Conservation (phyloP, 768 basidiomycete genomes). For the Coprinopsis sp. region DNA sequence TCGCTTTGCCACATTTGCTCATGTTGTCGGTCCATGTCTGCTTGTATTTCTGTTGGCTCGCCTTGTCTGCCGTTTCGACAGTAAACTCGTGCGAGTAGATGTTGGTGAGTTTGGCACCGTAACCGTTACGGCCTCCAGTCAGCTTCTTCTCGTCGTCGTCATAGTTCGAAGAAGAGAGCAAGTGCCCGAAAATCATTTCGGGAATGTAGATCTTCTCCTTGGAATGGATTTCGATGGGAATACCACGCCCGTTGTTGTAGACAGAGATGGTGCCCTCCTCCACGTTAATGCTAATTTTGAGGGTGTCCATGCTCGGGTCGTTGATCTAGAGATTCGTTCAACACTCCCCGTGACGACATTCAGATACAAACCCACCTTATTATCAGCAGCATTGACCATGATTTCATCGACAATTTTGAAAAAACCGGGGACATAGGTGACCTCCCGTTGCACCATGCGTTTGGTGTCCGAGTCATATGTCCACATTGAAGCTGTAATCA, state of each 20-base stretch:
- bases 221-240: slow-evolving; percentile 93
- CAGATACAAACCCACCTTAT: slow-evolving; percentile 66
- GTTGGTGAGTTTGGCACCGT: slow-evolving; percentile 96
- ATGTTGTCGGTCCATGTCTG: slow-evolving; percentile 96
- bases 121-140: slow-evolving; percentile 97
- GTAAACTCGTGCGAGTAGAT: slow-evolving; percentile 97
- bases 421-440: slow-evolving; percentile 93
- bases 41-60: slow-evolving; percentile 82
- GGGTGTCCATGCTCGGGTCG: slow-evolving; percentile 82
- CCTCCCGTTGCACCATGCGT: slow-evolving; percentile 77
- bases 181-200: slow-evolving; percentile 93
- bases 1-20: slow-evolving; percentile 79
- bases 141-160: slow-evolving; percentile 99
- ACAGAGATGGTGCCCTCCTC: slow-evolving; percentile 86
- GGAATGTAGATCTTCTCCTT: slow-evolving; percentile 94
- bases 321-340: slow-evolving; percentile 61
- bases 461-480: slow-evolving; percentile 82
- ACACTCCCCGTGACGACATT: no score
- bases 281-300: slow-evolving; percentile 84
- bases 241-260: slow-evolving; percentile 93
- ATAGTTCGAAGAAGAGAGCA: slow-evolving; percentile 93
- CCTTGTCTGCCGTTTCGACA: slow-evolving; percentile 92
- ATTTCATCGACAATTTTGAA: slow-evolving; percentile 99
- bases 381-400: slow-evolving; percentile 97
- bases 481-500: slow-evolving; percentile 86